Base-by-base conservation (phyloP, 768 basidiomycete genomes). In the Mycena pura region DNA sequence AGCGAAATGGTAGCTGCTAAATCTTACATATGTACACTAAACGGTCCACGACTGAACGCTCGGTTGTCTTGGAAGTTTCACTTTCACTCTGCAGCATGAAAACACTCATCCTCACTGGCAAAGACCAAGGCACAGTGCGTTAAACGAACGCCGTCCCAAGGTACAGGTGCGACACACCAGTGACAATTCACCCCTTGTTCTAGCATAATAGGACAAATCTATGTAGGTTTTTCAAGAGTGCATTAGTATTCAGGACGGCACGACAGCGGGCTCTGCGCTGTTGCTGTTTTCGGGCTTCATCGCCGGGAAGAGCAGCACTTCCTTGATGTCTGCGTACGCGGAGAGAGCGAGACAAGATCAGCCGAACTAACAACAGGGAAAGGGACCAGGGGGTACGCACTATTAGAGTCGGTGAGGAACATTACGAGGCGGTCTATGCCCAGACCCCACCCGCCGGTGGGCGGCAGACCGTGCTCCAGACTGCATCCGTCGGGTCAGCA, bases 351-450 rank as follows among this genome's bases (percentile, higher is more conserved):
- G 46, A 53, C 32, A 32, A 11, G 29, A 36, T 60, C 29, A 50
- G 11, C 53, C n/a, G n/a, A n/a, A n/a, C n/a, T n/a, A 53, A 27
- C 7, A n/a, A 49, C 40, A 55, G 40, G 4, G 55, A 56, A 22
- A 45, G 38, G 43, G 21, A 41, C 67, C 29, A 69, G 66, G 10
- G 70, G 50, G 19, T 4, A 77, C 89, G 68, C 66, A 95, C 93
- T 96, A 8, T 88, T 89, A n/a, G 93, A 96, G 77, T 99, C 89
- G 4, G 95, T 96, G 47, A 99, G 82, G 89, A 99, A 98, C 96
- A 99, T 99, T 77, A 98, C 94, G 36, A 99, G 82, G 61, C 95
- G 89, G 73, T 98, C 96, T 67, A 98, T 92, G 54, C 96, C 96
- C 54, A 98, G 82, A 64, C 95, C 96, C 94, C 95, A 99, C 43